Evolutionary conservation across 805 yeast species (phyloP), one percentile per base, ranked within the genome.

Genomic region (Spencermartinsiella europaea): DNA sequence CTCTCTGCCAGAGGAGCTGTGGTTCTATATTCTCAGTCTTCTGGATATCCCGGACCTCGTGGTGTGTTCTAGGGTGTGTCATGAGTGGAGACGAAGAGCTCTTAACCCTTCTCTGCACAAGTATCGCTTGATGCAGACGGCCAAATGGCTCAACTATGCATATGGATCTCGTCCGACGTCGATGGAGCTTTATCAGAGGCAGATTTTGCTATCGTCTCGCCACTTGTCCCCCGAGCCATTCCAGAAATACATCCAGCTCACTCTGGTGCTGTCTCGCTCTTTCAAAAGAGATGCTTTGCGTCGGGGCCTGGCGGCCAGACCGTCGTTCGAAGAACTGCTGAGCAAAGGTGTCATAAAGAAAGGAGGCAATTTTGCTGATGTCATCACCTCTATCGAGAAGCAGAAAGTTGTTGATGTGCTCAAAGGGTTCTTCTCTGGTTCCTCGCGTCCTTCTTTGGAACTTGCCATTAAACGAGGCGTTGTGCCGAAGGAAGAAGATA

Each of bases 1-100:
- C n/a, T n/a, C n/a, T n/a, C n/a, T 46, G 27, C 64, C 64, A 19
- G 51, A 51, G 39, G 63, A 58, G 48, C 42, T 60, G 14, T 51
- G 55, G 54, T 20, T 52, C 21, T 25, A 41, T 21, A 46, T 60
- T 10, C 42, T 60, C 28, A 46, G 47, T 21, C 46, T 45, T 25
- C 49, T 60, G 43, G 64, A 60, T 42, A 46, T 60, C n/a, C 60
- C 61, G 8, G 63, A 60, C 35, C 44, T 60, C 21, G 33, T 49
- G 21, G 45, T 47, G 12, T 46, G 60, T 25, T 47, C 60, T 15
- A 47, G 52, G 22, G 54, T 53, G 27, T 35, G 46, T 45, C 52
- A 44, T 15, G 39, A 37, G 35, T 51, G 57, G 34, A 49, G 61
- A 3, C 8, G 28, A 10, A 44, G 55, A 36, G 58, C 63, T 7